Base-by-base conservation (phyloP, 305 asterid species). In the Fraxinus paxiana region DNA sequence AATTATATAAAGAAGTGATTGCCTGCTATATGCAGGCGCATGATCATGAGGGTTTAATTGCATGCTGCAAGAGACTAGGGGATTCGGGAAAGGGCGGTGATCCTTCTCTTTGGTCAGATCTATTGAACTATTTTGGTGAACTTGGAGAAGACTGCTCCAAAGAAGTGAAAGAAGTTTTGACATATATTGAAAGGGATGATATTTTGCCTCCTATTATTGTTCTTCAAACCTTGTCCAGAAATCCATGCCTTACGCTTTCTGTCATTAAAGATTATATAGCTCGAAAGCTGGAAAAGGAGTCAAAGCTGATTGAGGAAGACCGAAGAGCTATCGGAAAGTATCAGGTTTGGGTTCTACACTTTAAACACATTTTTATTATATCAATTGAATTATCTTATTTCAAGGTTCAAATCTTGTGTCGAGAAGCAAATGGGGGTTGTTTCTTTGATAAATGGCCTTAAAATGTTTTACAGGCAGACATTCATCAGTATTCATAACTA, bases 141-240 rank as follows among this genome's bases (percentile, higher is more conserved):
- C 99, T 94, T 74, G 99, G 98, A 73, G 98, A 94, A 90, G 98
- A 96, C 86, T 96, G 99, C 92, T 96, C 99, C 76, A 88, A 87
- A 86, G 99, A 96, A 89, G 99, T 94, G 65, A 92, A 90, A 89
- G 95, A 96, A 89, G 94, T 94, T 83, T 84, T 96, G 90, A 77
- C 91, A 75, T 92, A 92, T 80, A 88, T 96, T 79, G 98, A 96
- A 87, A 90, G 98, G 90, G 98, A 92, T 87, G 98, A 94, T 85
- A 92, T 96, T 67, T 87, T 96, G 89, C 97, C 98, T 83, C 98
- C 99, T 4, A 91, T 96, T 83, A 83, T 96, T 84, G 99, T 96
- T 90, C 88, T 96, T 83, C 98, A 96, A 85, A 91, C 92, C 46
- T 89, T 96, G 80, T 93, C 98, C 12, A 90, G 96, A 85, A 94